phyloP scores from a whole-genome alignment of 139 green algal genomes.

The Chlorella sp. region DNA sequence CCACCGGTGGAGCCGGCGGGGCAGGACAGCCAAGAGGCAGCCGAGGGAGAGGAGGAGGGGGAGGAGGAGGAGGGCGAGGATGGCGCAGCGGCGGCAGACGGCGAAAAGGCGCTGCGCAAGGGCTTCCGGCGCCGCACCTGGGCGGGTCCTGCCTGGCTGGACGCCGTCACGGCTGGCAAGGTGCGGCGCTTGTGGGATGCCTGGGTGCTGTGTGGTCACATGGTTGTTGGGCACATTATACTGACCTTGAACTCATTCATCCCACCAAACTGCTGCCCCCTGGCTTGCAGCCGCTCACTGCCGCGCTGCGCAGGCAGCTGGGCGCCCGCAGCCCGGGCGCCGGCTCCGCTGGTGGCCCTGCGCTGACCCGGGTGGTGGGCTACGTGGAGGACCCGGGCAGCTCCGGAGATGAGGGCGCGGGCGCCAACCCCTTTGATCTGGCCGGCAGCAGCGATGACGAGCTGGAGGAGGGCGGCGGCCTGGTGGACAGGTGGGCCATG shows the following conservation, averaged over 20 bases:
- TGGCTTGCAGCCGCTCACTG: neutral
- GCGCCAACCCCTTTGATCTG: conserved; percentile 22
- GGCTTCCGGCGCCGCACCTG: conserved; percentile 65
- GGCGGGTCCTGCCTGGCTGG: conserved; percentile 71
- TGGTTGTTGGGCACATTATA: too few species aligned
- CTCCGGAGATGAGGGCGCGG: neutral
- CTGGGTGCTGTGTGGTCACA: neutral
- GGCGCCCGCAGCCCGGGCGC: neutral
- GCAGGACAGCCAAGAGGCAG: neutral
- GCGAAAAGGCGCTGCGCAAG: conserved; percentile 66
- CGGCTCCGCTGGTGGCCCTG: neutral
- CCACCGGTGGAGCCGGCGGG: neutral
- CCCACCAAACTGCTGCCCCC: too few species aligned
- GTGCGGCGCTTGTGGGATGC: neutral
- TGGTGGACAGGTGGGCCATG: conserved; percentile 26
- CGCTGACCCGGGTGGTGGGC: conserved; percentile 14
- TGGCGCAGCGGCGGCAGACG: conserved; percentile 31
- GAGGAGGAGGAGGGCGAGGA: conserved; percentile 19
- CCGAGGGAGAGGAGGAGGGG: neutral
- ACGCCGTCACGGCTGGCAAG: conserved; percentile 46
- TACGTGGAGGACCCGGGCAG: conserved; percentile 23
- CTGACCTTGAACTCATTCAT: too few species aligned
- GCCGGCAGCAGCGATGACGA: neutral
- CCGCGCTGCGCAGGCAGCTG: neutral
- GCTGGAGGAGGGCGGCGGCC: neutral